Evolutionary conservation across 306 rosid genomes (phyloP).

Genomic region (Pueraria montana): DNA sequence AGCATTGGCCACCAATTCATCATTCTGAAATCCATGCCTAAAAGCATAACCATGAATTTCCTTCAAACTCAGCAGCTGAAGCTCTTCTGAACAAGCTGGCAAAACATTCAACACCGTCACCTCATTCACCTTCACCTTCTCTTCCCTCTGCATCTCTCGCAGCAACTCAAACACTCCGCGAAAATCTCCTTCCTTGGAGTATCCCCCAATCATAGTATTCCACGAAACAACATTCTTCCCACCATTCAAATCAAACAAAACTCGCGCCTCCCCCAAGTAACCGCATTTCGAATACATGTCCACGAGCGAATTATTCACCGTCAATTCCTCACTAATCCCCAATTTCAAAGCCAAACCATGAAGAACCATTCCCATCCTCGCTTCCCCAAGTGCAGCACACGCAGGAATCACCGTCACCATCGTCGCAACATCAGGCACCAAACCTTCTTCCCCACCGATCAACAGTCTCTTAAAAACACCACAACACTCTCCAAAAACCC

Average conservation of each 20-base stretch:
- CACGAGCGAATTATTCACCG: slow-evolving; percentile 71
- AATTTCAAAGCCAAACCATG: slow-evolving; percentile 82
- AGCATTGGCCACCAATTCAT: slow-evolving; percentile 76
- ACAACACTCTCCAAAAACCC: slow-evolving; percentile 54
- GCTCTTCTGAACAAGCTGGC: slow-evolving; percentile 67
- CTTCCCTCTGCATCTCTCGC: slow-evolving; percentile 67
- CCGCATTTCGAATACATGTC: slow-evolving; percentile 89
- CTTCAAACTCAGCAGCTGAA: slow-evolving; percentile 64
- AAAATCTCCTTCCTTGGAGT: slow-evolving; percentile 69
- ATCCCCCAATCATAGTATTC: slow-evolving; percentile 81
- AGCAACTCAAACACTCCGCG: slow-evolving; percentile 62
- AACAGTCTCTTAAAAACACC: slow-evolving; percentile 57
- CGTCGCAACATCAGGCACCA: slow-evolving; percentile 79
- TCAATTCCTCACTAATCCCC: slow-evolving; percentile 61
- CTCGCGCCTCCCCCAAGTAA: slow-evolving; percentile 54
- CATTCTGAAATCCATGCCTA: slow-evolving; percentile 61
- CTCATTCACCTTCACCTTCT: slow-evolving; percentile 61
- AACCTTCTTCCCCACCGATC: slow-evolving; percentile 49
- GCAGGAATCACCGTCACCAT: slow-evolving; percentile 75
- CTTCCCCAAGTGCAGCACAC: slow-evolving; percentile 61
- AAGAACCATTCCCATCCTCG: slow-evolving; percentile 66
- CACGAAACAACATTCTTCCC: slow-evolving; percentile 79
- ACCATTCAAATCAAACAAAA: slow-evolving; percentile 61
- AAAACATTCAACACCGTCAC: slow-evolving; percentile 78
- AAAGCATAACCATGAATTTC: slow-evolving; percentile 77